Evolutionary conservation across 2,329 filamentous ascomycete species (phyloP), one percentile per base, ranked within the genome.

Genomic region (Epichloe scottii): DNA sequence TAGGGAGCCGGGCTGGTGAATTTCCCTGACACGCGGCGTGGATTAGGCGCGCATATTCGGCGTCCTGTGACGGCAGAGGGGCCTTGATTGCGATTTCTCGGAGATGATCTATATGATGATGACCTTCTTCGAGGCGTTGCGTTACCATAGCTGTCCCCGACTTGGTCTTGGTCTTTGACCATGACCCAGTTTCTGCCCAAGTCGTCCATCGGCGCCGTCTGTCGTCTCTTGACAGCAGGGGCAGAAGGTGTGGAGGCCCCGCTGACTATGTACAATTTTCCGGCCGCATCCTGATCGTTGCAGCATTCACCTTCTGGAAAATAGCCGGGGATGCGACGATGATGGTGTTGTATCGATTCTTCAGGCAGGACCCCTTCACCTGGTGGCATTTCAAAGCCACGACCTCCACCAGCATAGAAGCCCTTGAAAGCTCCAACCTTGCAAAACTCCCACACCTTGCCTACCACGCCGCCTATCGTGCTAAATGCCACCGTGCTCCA

Each of bases 371-470:
- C 54, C 7, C 53, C 62, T 19, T 72, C 63, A 37, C 34, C 58
- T 14, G 55, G 52, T 17, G 55, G 55, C 57, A 87, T 69, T 6
- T 77, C 71, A 61, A 90, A 95, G 26, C 81, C 82, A 53, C 73
- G 74, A 8, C 90, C 91, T 3, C 85, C 88, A 7, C 90, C 91
- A 12, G 90, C 89, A 55, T 90, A 83, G 65, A 96, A 96, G 0
- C 90, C 90, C 50, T 78, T 77, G 61, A 96, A 94, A 0, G 85
- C 79, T 8, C 77, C 80, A 0, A 72, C 70, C 64, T 74, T 87
- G 70, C 90, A 95, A 60, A 95, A 93, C 58, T 89, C 79, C 78
- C 88, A 89, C 0, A 95, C 81, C 60, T 84, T 91, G 17, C 87
- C 86, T 1, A 86, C 79, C 3, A 86, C 79, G 30, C 75, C 80